These are phyloP conservation scores for Candolleomyces efflorescens DNA, from an alignment of 768 basidiomycete genomes.

Conservation along the genomic window DNA sequence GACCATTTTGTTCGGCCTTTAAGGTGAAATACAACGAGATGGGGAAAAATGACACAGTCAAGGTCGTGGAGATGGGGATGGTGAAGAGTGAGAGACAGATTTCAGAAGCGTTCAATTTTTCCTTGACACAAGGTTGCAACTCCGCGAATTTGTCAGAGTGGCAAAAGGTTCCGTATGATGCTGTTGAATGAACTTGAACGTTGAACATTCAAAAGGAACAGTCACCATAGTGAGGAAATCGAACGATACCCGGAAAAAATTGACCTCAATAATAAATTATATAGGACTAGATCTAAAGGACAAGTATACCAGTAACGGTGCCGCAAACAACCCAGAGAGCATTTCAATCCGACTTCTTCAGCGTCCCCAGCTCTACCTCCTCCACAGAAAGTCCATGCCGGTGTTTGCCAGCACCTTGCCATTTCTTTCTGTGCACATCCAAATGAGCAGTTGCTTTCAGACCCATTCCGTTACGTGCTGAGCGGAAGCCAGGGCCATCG, in stretches of 20 bases:
- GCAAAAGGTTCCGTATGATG: neutral
- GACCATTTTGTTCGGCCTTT: slow-evolving; percentile 36
- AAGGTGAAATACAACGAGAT: neutral
- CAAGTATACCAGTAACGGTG: slow-evolving; percentile 5
- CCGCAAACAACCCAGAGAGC: neutral
- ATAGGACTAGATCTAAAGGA: neutral
- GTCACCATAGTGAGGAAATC: neutral
- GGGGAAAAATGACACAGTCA: neutral
- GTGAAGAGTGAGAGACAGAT: neutral
- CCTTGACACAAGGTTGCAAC: slow-evolving; percentile 8
- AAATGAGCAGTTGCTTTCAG: slow-evolving; percentile 35
- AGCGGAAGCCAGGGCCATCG: slow-evolving; percentile 82
- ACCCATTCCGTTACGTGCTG: slow-evolving; percentile 74
- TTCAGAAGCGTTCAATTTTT: neutral
- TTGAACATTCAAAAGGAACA: too few species aligned
- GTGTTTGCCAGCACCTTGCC: slow-evolving; percentile 31
- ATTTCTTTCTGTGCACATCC: slow-evolving; percentile 34
- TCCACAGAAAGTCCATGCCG: slow-evolving; percentile 40
- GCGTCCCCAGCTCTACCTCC: slow-evolving; percentile 74
- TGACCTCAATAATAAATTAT: slow-evolving; percentile 8
- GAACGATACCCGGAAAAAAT: neutral
- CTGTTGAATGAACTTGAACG: too few species aligned
- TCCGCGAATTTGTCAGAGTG: slow-evolving; percentile 11
- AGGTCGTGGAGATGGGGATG: neutral
- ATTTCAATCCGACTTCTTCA: slow-evolving; percentile 72